Percentiles rank a stretch among this genome's conserved stretches.
phyloP scores from a whole-genome alignment of 1,284 basidiomycete genomes.

The Calocybe gambosa region DNA sequence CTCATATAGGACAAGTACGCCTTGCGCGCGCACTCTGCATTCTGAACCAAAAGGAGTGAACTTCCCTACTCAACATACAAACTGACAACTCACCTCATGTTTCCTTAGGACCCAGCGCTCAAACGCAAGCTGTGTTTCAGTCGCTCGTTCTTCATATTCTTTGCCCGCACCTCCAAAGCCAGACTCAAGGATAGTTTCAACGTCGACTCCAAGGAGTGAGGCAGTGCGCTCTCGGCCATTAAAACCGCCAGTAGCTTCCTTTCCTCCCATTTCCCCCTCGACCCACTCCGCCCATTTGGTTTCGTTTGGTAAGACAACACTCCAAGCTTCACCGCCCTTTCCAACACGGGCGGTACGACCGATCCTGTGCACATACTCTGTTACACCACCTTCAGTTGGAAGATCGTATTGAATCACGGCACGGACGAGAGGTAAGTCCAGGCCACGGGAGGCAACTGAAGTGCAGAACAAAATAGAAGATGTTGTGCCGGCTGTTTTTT shows the following conservation, averaged over 20 bases:
- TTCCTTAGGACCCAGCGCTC: conserved; percentile 87
- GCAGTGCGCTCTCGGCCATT: conserved; percentile 35
- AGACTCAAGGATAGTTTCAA: conserved; percentile 67
- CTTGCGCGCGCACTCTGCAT: conserved; percentile 71
- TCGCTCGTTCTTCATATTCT: conserved; percentile 89
- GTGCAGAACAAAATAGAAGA: conserved; percentile 89
- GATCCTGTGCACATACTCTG: conserved; percentile 95
- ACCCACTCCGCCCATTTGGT: conserved; percentile 87
- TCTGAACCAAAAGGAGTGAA: conserved; percentile 36
- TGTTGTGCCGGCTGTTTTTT: conserved; percentile 22
- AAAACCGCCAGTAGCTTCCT: conserved; percentile 22
- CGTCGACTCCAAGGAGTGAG: conserved; percentile 51
- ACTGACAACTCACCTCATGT: conserved; percentile 51
- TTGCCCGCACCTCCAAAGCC: conserved; percentile 82
- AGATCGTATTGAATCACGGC: conserved; percentile 96
- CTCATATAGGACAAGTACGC: conserved; percentile 92
- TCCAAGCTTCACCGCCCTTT: conserved; percentile 91
- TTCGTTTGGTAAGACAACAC: conserved; percentile 85
- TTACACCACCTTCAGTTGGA: conserved; percentile 94
- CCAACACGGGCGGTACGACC: conserved; percentile 97
- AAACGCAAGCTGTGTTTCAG: conserved; percentile 92
- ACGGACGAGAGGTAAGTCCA: conserved; percentile 94
- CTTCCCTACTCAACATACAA: conserved; percentile 7
- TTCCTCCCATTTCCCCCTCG: conserved; percentile 65
- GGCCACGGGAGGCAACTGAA: conserved; percentile 93